Conservation (phyloP, 2,329 filamentous ascomycete species). For the Trichoderma sp. region DNA sequence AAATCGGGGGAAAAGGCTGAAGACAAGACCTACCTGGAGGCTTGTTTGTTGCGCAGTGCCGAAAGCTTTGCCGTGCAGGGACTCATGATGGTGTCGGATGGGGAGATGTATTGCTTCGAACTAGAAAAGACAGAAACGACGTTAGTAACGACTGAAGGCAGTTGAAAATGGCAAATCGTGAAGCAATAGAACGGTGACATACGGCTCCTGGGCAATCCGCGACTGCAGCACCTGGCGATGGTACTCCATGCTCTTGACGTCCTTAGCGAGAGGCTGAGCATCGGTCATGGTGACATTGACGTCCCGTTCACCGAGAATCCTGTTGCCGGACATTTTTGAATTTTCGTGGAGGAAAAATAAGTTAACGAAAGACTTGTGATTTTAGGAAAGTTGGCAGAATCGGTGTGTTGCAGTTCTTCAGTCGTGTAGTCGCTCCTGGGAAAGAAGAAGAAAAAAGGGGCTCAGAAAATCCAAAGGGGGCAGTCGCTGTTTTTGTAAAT, state of each 20-base stretch:
- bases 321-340: slow-evolving; percentile 59
- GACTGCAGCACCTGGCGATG: slow-evolving; percentile 75
- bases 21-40: slow-evolving; percentile 66
- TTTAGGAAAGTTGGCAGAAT: not conserved
- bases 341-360: not conserved
- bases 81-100: slow-evolving; percentile 88
- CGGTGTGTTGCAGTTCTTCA: not conserved
- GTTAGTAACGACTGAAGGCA: not conserved
- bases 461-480: not conserved
- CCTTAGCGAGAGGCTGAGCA: slow-evolving; percentile 39
- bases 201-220: slow-evolving; percentile 71
- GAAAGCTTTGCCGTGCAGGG: slow-evolving; percentile 83
- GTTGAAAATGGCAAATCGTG: not conserved
- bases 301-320: slow-evolving; percentile 68
- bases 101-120: slow-evolving; percentile 70
- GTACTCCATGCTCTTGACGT: slow-evolving; percentile 67
- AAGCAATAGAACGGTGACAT: slow-evolving; percentile 40
- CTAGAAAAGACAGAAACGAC: slow-evolving; percentile 33
- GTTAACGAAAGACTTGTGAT: not conserved
- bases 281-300: slow-evolving; percentile 59
- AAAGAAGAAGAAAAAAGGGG: not conserved
- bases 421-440: not conserved
- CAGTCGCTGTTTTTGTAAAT: slow-evolving; percentile 16
- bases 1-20: not conserved
- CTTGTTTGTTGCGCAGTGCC: slow-evolving; percentile 78